These are phyloP conservation scores for Arthrobotrys entomopaga DNA, from an alignment of 2,329 filamentous ascomycete genomes.

Conservation along the genomic window DNA sequence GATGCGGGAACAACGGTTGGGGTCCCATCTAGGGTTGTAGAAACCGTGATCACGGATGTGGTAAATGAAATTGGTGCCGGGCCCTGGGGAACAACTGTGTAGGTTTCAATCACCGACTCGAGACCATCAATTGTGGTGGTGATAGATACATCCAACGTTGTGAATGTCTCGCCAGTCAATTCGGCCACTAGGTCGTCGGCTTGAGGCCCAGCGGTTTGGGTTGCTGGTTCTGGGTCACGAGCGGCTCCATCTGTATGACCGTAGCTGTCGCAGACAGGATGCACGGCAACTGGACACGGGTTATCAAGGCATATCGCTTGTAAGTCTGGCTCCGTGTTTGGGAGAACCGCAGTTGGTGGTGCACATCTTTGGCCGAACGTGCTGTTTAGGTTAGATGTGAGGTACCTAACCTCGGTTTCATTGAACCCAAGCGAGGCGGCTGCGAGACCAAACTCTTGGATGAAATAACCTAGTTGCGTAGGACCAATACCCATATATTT, in stretches of 20 bases:
- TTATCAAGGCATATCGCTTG: conserved; percentile 69
- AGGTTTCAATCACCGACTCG: conserved; percentile 17
- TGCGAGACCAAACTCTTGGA: conserved; percentile 69
- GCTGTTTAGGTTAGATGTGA: conserved; percentile 66
- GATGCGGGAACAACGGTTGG: conserved; percentile 19
- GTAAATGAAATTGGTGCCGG: conserved; percentile 34
- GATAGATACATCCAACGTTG: conserved; percentile 23
- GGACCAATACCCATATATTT: conserved; percentile 70
- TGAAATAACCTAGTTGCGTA: conserved; percentile 70
- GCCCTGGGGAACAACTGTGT: conserved; percentile 6
- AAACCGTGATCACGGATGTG: conserved; percentile 3
- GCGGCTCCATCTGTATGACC: conserved; percentile 55
- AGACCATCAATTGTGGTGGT: conserved; percentile 27
- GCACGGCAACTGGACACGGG: conserved; percentile 65
- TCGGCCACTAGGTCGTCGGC: conserved; percentile 24
- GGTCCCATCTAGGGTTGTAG: conserved; percentile 23
- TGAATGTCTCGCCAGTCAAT: conserved; percentile 14
- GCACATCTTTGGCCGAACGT: conserved; percentile 68
- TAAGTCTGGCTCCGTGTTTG: conserved; percentile 64
- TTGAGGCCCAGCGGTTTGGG: conserved; percentile 24
- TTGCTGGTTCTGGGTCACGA: conserved; percentile 16
- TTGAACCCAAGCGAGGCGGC: conserved; percentile 71
- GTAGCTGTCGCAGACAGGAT: conserved; percentile 66
- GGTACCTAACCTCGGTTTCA: conserved; percentile 66
- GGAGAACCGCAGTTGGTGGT: conserved; percentile 64